Conservation (phyloP, 2,329 filamentous ascomycete genomes). For the Fusarium luffae region DNA sequence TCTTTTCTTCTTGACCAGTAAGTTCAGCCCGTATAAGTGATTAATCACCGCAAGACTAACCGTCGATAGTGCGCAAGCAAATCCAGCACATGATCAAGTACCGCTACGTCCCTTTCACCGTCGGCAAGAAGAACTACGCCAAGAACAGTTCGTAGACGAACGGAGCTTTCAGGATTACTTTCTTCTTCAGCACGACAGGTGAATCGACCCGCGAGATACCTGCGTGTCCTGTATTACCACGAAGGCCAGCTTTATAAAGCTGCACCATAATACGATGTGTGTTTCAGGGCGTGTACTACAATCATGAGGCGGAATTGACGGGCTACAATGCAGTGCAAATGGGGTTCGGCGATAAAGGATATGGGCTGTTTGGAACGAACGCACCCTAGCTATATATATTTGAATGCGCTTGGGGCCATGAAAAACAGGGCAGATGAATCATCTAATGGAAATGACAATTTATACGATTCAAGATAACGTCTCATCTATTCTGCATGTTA, state of each 20-base stretch:
- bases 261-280: slow-evolving; percentile 43
- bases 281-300: slow-evolving; percentile 39
- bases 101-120: slow-evolving; percentile 93
- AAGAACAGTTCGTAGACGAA: slow-evolving; percentile 65
- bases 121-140: slow-evolving; percentile 86
- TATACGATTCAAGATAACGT: slow-evolving; percentile 1
- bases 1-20: slow-evolving; percentile 93
- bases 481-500: not conserved
- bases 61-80: slow-evolving; percentile 86
- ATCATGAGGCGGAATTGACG: slow-evolving; percentile 33
- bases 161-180: slow-evolving; percentile 15
- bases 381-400: slow-evolving; percentile 41
- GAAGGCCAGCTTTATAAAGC: slow-evolving; percentile 41
- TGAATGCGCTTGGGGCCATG: slow-evolving; percentile 36
- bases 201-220: slow-evolving; percentile 16
- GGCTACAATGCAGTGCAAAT: slow-evolving; percentile 27
- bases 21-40: slow-evolving; percentile 52
- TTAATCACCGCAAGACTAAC: not conserved
- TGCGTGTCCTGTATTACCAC: slow-evolving; percentile 45
- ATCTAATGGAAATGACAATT: slow-evolving; percentile 46
- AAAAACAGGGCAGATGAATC: slow-evolving; percentile 33
- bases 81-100: slow-evolving; percentile 99
- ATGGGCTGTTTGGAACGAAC: slow-evolving; percentile 23
- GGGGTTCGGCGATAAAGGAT: slow-evolving; percentile 33
- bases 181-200: slow-evolving; percentile 37